phyloP scores from a whole-genome alignment of 257 asterid species.

The Nicotiana undulata region DNA sequence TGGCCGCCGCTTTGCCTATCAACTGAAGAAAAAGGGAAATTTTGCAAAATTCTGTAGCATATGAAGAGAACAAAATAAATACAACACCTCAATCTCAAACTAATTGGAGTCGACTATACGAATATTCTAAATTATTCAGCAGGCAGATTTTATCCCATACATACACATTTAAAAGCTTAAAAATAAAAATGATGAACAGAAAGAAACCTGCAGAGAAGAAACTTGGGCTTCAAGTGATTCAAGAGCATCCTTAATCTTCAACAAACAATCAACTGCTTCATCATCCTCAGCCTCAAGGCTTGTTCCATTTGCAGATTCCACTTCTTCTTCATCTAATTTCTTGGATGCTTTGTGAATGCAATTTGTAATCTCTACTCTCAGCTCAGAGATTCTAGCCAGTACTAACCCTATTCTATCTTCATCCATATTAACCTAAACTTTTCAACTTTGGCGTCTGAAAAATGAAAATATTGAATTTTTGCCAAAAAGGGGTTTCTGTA shows the following conservation, averaged over 20 bases:
- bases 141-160: neutral
- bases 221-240: conserved; percentile 76
- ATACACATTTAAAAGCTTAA: neutral
- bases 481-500: neutral
- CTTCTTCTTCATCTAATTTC: conserved; percentile 7
- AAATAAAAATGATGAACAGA: neutral
- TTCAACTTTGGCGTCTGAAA: neutral
- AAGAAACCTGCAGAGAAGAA: conserved; percentile 55
- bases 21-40: neutral
- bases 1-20: neutral
- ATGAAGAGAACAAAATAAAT: neutral
- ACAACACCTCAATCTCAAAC: neutral
- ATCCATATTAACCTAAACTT: conserved; percentile 19
- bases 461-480: neutral
- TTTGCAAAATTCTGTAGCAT: neutral
- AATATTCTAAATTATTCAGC: neutral
- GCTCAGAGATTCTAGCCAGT: conserved; percentile 29
- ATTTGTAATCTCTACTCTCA: conserved; percentile 31
- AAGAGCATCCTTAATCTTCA: conserved; percentile 67
- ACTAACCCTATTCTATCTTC: conserved; percentile 39
- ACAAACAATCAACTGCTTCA: conserved; percentile 53
- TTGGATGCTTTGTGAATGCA: conserved; percentile 21
- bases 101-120: neutral
- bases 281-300: conserved; percentile 13
- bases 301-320: neutral